Evolutionary conservation across 371 early-diverging fungal genomes (phyloP), one percentile per base, ranked within the genome.

Genomic region (Circinella umbellata): DNA sequence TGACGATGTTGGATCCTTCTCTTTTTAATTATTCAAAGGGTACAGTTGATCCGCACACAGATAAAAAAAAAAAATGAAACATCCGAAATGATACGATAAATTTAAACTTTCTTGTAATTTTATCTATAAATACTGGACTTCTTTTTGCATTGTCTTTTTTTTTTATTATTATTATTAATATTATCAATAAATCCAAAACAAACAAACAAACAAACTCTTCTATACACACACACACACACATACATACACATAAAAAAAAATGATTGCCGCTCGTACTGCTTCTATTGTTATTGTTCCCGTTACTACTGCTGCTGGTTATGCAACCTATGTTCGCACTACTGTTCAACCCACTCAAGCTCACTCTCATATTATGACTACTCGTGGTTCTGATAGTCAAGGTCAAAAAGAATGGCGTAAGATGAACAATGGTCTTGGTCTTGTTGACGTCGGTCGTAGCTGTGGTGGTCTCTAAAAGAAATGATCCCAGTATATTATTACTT

Each of bases 361-460:
- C 46, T 72, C 77, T 38, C 46, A 77, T 47, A 72, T 74, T 62
- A 82, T 80, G 82, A 72, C 77, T 17, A 36, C 64, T 20, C 49
- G 74, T 47, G 77, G 77, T 20, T 38, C 72, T 14, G 78, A 68
- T 14, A 49, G 63, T 15, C 69, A 76, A 67, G 73, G 69, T 18
- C 65, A 63, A 38, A 61, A 77, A 27, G 68, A 76, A 65, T 84
- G 84, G 84, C 76, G 72, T 67, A 74, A 72, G 51, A 61, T 78
- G 46, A 84, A 84, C 64, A 81, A 84, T 37, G 84, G 84, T 47
- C 69, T 84, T 60, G 80, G 81, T 66, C 78, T 81, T 13, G 70
- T 74, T 53, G 84, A 84, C 69, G 84, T 84, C 47, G 79, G 80
- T 53, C 81, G 84, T 39, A 78, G 79, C 65, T 67, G 81, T 70